Evolutionary conservation across 495 filamentous ascomycete species (phyloP).

Genomic region (Aspergillus diversus): DNA sequence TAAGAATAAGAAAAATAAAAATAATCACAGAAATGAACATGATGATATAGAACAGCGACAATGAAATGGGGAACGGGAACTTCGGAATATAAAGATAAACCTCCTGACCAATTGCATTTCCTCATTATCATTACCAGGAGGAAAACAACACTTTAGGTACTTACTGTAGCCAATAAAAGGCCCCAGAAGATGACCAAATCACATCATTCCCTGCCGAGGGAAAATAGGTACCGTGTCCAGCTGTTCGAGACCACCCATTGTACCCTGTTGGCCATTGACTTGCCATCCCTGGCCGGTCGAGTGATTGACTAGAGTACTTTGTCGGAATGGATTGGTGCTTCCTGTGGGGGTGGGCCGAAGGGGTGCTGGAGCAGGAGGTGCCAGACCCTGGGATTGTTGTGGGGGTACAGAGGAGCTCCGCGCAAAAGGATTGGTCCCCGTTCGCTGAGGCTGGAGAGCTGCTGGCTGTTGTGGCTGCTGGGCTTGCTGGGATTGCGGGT

Average conservation of each 20-base stretch:
- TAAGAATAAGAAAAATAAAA: slow-evolving; percentile 10
- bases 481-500: slow-evolving; percentile 39
- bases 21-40: slow-evolving; percentile 13
- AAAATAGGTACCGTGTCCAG: slow-evolving; percentile 83
- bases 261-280: slow-evolving; percentile 65
- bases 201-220: slow-evolving; percentile 68
- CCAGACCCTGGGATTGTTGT: slow-evolving; percentile 38
- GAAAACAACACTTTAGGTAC: background rate
- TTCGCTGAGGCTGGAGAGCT: slow-evolving; percentile 45
- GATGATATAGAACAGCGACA: background rate
- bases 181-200: slow-evolving; percentile 5
- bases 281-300: slow-evolving; percentile 88
- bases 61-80: background rate
- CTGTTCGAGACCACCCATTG: slow-evolving; percentile 83
- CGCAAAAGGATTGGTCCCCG: slow-evolving; percentile 58
- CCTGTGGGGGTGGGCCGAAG: slow-evolving; percentile 76
- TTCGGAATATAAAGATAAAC: background rate
- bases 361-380: slow-evolving; percentile 45
- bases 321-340: slow-evolving; percentile 93
- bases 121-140: background rate
- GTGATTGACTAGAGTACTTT: slow-evolving; percentile 84
- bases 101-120: background rate
- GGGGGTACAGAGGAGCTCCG: slow-evolving; percentile 45
- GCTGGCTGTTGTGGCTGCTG: slow-evolving; percentile 31
- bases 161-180: slow-evolving; percentile 7